phyloP scores from a whole-genome alignment of 768 basidiomycete genomes.

The Tricholoma matsutake region DNA sequence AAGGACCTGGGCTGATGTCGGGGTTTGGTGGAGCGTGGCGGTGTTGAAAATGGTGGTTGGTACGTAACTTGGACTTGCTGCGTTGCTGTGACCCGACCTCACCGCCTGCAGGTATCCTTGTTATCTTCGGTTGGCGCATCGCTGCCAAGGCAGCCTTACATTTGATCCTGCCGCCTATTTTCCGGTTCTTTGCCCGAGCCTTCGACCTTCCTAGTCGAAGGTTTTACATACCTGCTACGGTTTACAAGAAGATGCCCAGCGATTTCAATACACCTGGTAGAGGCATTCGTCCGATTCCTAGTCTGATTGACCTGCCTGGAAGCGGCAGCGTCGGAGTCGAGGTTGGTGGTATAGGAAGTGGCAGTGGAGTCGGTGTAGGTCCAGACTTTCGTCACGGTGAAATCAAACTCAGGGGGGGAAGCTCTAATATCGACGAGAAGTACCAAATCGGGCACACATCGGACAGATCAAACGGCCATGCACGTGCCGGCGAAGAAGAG shows the following conservation, averaged over 20 bases:
- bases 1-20: constrained; percentile 35
- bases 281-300: constrained; percentile 72
- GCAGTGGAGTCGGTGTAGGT: constrained; percentile 23
- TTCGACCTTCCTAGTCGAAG: constrained; percentile 77
- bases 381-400: constrained; percentile 41
- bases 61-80: constrained; percentile 17
- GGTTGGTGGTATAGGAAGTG: constrained; percentile 42
- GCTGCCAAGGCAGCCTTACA: constrained; percentile 78
- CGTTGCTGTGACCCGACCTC: not conserved
- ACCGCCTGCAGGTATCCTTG: constrained; percentile 52
- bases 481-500: constrained; percentile 13
- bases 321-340: constrained; percentile 42
- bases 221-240: constrained; percentile 90
- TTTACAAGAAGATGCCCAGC: constrained; percentile 69
- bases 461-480: constrained; percentile 9
- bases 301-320: constrained; percentile 76
- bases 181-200: constrained; percentile 67
- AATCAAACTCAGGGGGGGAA: constrained; percentile 57
- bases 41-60: constrained; percentile 44
- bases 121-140: constrained; percentile 87
- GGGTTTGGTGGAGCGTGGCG: constrained; percentile 47
- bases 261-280: constrained; percentile 35
- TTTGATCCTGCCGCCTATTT: constrained; percentile 75
- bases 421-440: not conserved
- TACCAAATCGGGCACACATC: constrained; percentile 19